Conservation (phyloP, 2,329 filamentous ascomycete species). For the Karstenula rhodostoma region DNA sequence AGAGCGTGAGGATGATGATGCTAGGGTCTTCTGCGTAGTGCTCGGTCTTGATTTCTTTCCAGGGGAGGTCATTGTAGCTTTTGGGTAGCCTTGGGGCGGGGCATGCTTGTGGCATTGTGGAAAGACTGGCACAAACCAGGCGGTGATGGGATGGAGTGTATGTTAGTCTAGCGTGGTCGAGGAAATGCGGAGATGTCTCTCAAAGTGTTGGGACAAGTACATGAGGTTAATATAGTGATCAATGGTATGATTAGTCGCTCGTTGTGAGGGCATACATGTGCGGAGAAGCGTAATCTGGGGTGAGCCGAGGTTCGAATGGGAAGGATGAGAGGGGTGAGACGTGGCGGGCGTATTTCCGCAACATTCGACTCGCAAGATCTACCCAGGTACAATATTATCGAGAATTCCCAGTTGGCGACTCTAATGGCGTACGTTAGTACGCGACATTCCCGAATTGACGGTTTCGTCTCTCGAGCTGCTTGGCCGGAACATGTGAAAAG, state of each 20-base stretch:
- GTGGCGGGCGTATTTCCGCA: constrained; percentile 5
- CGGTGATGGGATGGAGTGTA: constrained; percentile 12
- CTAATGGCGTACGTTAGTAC: no score
- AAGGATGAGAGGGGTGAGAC: constrained; percentile 3
- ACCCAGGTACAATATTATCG: background rate
- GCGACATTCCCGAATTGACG: no score
- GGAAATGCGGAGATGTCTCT: no score
- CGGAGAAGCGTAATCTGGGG: constrained; percentile 16
- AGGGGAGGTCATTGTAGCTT: constrained; percentile 52
- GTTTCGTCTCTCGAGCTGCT: no score
- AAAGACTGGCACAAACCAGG: background rate
- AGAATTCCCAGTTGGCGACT: background rate
- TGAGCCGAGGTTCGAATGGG: constrained; percentile 15
- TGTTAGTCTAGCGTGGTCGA: background rate
- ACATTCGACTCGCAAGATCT: background rate
- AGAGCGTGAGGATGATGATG: constrained; percentile 69
- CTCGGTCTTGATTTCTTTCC: constrained; percentile 51
- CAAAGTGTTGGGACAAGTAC: background rate
- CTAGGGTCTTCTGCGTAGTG: constrained; percentile 57
- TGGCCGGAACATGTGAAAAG: no score
- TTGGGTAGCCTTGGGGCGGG: constrained; percentile 38
- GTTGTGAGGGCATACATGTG: constrained; percentile 10
- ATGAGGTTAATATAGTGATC: constrained; percentile 7
- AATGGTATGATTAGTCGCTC: background rate
- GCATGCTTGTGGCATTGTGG: constrained; percentile 31